These are phyloP conservation scores for Candida tropicalis DNA, from an alignment of 1,139 yeast species.

Conservation along the genomic window DNA sequence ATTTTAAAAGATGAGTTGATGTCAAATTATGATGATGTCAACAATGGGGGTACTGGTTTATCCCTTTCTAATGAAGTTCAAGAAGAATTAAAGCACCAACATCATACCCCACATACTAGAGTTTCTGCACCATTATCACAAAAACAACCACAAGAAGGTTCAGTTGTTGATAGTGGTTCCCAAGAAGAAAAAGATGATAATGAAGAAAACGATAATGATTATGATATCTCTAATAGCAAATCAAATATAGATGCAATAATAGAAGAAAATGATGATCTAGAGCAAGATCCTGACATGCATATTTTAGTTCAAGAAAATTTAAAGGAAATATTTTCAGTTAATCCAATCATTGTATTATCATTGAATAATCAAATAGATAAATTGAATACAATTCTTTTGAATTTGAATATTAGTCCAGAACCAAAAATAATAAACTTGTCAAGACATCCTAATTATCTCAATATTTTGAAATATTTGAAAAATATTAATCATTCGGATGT, in stretches of 20 bases:
- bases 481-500: conserved; percentile 19
- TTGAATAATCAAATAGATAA: conserved; percentile 13
- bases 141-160: conserved; percentile 22
- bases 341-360: conserved; percentile 30
- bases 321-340: conserved; percentile 33
- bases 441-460: conserved; percentile 34
- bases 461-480: conserved; percentile 28
- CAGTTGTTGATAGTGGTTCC: background rate
- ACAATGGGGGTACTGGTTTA: conserved; percentile 5
- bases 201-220: background rate
- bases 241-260: background rate
- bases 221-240: background rate
- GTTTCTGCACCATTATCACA: conserved; percentile 21
- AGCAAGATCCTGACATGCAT: conserved; percentile 19
- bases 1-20: conserved; percentile 2
- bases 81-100: conserved; percentile 7
- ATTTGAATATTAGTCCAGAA: conserved; percentile 34
- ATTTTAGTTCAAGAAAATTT: conserved; percentile 24
- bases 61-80: conserved; percentile 4
- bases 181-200: background rate
- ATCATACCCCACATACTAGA: background rate
- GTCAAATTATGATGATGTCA: background rate
- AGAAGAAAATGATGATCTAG: background rate
- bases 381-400: conserved; percentile 25
- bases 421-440: conserved; percentile 31